A percentile compares a stretch with the other conserved stretches of the same genome.
These are phyloP conservation scores for Crithidia brevicula DNA, from an alignment of 208 protist genomes.

Conservation along the genomic window DNA sequence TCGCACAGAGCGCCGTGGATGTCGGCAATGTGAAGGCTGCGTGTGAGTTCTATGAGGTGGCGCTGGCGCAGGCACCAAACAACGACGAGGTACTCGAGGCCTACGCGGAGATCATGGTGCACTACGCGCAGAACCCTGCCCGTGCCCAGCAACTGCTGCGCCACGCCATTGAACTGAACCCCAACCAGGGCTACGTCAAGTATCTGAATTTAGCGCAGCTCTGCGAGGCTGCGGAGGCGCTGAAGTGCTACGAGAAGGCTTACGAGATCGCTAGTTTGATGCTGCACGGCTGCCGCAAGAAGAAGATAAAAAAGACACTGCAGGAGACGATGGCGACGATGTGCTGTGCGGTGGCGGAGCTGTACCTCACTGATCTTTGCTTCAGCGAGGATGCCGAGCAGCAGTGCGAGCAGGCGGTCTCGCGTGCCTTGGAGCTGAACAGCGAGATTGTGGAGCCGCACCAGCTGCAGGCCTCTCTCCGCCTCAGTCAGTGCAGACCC, in stretches of 20 bases:
- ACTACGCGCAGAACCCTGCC: constrained; percentile 67
- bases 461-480: constrained; percentile 82
- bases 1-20: constrained; percentile 88
- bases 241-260: constrained; percentile 85
- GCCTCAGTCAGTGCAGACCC: constrained; percentile 76
- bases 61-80: constrained; percentile 71
- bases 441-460: constrained; percentile 79
- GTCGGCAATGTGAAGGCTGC: constrained; percentile 83
- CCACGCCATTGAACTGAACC: constrained; percentile 86
- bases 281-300: constrained; percentile 58
- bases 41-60: constrained; percentile 88
- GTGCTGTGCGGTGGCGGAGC: constrained; percentile 89
- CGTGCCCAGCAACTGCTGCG: constrained; percentile 85
- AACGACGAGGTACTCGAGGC: constrained; percentile 92
- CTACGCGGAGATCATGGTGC: constrained; percentile 92
- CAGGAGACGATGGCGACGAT: constrained; percentile 82
- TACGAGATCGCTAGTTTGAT: constrained; percentile 67
- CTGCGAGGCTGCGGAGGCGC: constrained; percentile 69
- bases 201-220: constrained; percentile 93
- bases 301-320: constrained; percentile 53
- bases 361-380: constrained; percentile 92
- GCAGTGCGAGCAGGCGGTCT: constrained; percentile 75
- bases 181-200: constrained; percentile 85
- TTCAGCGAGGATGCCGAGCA: constrained; percentile 81
- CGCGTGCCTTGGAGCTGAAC: constrained; percentile 52